phyloP scores from a whole-genome alignment of 2,329 filamentous ascomycete genomes.

The Dothistroma septosporum region DNA sequence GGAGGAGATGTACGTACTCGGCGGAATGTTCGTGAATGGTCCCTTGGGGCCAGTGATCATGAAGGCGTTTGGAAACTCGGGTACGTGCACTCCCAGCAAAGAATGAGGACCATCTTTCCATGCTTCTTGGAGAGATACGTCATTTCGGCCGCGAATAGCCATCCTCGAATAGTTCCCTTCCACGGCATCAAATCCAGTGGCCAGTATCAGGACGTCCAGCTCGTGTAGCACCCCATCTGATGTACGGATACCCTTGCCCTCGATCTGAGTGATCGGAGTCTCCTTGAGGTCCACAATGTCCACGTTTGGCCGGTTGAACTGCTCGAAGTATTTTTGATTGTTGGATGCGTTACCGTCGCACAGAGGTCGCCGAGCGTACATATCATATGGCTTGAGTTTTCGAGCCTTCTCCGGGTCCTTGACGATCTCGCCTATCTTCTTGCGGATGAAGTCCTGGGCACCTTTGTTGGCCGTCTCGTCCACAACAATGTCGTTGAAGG shows the following conservation, averaged over 20 bases:
- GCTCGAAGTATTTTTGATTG: conserved; percentile 47
- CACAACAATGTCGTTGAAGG: conserved; percentile 52
- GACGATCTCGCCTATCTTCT: conserved; percentile 50
- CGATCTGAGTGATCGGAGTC: conserved; percentile 44
- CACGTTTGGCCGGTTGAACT: conserved; percentile 42
- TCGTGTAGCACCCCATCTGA: conserved; percentile 38
- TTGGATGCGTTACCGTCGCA: conserved; percentile 36
- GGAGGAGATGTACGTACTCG: neutral
- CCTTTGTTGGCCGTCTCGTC: conserved; percentile 49
- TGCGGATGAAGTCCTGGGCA: conserved; percentile 54
- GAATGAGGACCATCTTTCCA: conserved; percentile 34
- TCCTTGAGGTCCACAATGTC: conserved; percentile 42
- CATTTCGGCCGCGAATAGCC: conserved; percentile 31
- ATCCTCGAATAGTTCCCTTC: conserved; percentile 35
- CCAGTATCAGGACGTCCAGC: conserved; percentile 44
- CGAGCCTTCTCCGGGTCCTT: conserved; percentile 48
- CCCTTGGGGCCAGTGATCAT: conserved; percentile 39
- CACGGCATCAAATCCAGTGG: conserved; percentile 44
- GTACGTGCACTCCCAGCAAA: conserved; percentile 38
- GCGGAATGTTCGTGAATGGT: conserved; percentile 39
- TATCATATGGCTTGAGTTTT: conserved; percentile 50
- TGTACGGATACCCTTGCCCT: conserved; percentile 50
- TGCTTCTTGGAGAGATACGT: conserved; percentile 29
- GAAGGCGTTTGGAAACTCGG: conserved; percentile 40
- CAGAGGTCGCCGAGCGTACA: conserved; percentile 43